These are phyloP conservation scores for Lithohypha guttulata DNA, from an alignment of 2,329 filamentous ascomycete genomes.

Conservation along the genomic window DNA sequence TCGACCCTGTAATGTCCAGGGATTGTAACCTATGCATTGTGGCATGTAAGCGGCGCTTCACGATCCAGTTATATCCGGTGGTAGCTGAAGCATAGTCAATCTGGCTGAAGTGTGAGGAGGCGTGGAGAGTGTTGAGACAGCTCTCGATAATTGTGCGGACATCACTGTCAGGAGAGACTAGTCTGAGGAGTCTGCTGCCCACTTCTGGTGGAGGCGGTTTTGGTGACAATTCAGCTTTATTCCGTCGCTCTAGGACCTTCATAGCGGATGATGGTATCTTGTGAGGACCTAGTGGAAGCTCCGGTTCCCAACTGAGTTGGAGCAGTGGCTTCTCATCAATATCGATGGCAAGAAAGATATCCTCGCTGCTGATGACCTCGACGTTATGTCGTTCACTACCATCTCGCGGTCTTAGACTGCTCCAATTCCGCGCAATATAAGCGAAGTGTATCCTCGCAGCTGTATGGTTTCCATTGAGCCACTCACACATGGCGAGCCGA, in stretches of 20 bases:
- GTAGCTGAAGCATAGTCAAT: neutral
- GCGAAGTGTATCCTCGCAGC: constrained; percentile 14
- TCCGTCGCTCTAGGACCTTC: too few relatives aligned
- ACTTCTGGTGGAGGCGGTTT: too few relatives aligned
- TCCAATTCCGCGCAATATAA: constrained; percentile 9
- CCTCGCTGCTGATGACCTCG: constrained; percentile 8
- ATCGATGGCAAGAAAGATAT: constrained; percentile 6
- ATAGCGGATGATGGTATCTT: neutral
- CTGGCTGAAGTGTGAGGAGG: neutral
- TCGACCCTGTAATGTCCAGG: neutral
- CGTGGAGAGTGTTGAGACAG: neutral
- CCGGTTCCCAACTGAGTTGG: constrained; percentile 4
- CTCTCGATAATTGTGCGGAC: neutral
- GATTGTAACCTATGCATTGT: constrained; percentile 1
- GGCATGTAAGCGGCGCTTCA: constrained; percentile 5
- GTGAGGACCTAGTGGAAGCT: neutral
- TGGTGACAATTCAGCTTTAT: too few relatives aligned
- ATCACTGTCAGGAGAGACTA: neutral
- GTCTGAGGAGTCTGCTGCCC: neutral
- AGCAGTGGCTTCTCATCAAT: constrained; percentile 7
- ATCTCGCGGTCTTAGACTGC: neutral
- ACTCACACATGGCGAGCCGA: constrained; percentile 13
- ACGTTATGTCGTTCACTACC: neutral
- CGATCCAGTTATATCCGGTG: neutral
- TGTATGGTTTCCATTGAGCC: constrained; percentile 13